A percentile compares a stretch with the other conserved stretches of the same genome.
phyloP scores from a whole-genome alignment of 129 eudicot species.

The Pittosporum tobira region DNA sequence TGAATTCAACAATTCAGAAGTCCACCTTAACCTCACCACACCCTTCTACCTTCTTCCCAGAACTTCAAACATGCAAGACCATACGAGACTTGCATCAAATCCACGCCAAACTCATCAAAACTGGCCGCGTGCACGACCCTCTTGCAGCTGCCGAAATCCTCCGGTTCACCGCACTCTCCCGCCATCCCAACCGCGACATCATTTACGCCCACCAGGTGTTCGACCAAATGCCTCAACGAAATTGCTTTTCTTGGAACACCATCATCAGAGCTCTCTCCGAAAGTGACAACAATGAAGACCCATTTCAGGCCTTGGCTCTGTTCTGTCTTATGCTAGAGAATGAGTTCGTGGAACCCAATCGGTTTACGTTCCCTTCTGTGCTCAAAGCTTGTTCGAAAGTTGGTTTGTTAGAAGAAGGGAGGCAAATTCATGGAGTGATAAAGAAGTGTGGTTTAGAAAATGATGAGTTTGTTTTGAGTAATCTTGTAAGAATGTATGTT shows the following conservation, averaged over 20 bases:
- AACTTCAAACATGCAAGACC: slow-evolving; percentile 37
- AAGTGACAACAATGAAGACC: slow-evolving; percentile 1
- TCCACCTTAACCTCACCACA: slow-evolving; percentile 15
- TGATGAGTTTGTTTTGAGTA: slow-evolving; percentile 42
- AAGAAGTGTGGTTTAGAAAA: slow-evolving; percentile 25
- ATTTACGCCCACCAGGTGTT: slow-evolving; percentile 25
- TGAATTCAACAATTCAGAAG: slow-evolving; percentile 22
- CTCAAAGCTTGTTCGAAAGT: slow-evolving; percentile 40
- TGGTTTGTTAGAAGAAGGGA: slow-evolving; percentile 27
- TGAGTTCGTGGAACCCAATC: slow-evolving; percentile 33
- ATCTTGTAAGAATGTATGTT: slow-evolving; percentile 42
- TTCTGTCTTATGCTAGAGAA: slow-evolving; percentile 22
- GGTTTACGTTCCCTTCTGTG: slow-evolving; percentile 42
- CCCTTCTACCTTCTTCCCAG: slow-evolving; percentile 36
- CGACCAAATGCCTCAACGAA: slow-evolving; percentile 36
- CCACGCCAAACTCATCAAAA: slow-evolving; percentile 44
- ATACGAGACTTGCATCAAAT: slow-evolving; percentile 22
- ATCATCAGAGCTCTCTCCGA: slow-evolving; percentile 40
- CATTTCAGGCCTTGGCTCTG: slow-evolving; percentile 18
- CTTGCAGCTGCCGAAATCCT: slow-evolving; percentile 36
- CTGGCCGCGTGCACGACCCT: slow-evolving; percentile 38
- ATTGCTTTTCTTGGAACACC: slow-evolving; percentile 45
- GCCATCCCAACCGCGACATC: slow-evolving; percentile 22
- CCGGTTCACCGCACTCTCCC: slow-evolving; percentile 25
- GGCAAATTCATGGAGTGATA: slow-evolving; percentile 31